phyloP scores from a whole-genome alignment of 225 moss, liverwort and hornwort species.

The Anthoceros angustus region DNA sequence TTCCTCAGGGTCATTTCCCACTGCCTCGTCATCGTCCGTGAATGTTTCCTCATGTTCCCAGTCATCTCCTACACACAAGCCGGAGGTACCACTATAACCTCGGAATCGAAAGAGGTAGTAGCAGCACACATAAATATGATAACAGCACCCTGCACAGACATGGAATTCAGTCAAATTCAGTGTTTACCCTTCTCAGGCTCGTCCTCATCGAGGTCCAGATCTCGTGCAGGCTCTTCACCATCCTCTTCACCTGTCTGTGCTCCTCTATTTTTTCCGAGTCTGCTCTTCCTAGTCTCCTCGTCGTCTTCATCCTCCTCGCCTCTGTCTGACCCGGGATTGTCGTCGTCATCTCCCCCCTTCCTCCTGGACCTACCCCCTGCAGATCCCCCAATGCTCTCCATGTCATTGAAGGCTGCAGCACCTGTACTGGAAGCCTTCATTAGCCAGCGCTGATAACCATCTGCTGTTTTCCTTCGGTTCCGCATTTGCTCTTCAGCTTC shows the following conservation, averaged over 20 bases:
- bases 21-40: slow-evolving; percentile 98
- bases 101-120: not conserved
- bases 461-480: slow-evolving; percentile 95
- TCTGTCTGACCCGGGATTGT: slow-evolving; percentile 59
- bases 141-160: not conserved
- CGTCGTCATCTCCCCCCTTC: slow-evolving; percentile 42
- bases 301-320: slow-evolving; percentile 87
- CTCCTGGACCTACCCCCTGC: slow-evolving; percentile 41
- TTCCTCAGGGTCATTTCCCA: slow-evolving; percentile 95
- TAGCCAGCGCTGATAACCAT: slow-evolving; percentile 99
- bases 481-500: slow-evolving; percentile 99
- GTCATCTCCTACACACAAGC: slow-evolving; percentile 54
- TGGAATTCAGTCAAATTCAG: not conserved
- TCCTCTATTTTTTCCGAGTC: slow-evolving; percentile 69
- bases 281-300: slow-evolving; percentile 68
- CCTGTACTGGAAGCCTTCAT: slow-evolving; percentile 86
- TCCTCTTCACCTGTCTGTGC: slow-evolving; percentile 88
- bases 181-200: slow-evolving; percentile 83
- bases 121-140: not conserved
- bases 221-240: slow-evolving; percentile 86
- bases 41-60: slow-evolving; percentile 99
- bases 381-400: slow-evolving; percentile 41
- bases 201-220: slow-evolving; percentile 79
- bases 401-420: slow-evolving; percentile 42
- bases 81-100: not conserved